These are phyloP conservation scores for Tetratostichococcus sp. DNA, from an alignment of 139 green algal species.

Conservation along the genomic window DNA sequence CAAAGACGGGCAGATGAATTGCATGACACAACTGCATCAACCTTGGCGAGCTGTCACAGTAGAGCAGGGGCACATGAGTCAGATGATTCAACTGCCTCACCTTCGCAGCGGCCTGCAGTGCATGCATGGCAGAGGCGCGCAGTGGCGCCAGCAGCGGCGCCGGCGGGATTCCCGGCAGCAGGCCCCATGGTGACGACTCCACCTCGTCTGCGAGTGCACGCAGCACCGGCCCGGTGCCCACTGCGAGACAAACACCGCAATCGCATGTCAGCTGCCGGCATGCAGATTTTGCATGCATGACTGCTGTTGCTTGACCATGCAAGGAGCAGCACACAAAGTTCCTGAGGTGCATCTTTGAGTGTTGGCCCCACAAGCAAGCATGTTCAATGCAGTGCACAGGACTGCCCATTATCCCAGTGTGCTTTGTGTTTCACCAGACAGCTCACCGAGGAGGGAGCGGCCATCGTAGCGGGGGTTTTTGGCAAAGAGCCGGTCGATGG, in stretches of 20 bases:
- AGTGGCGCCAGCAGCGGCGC: conserved; percentile 27
- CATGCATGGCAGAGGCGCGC: conserved; percentile 21
- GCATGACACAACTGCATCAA: no score
- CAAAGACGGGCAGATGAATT: no score
- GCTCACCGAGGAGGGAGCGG: conserved; percentile 44
- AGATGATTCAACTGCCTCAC: conserved; percentile 15
- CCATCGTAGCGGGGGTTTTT: conserved; percentile 66
- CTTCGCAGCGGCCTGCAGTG: conserved; percentile 50
- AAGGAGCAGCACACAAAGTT: no score
- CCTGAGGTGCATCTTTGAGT: no score
- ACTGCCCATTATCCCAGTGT: no score
- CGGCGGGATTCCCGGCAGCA: conserved; percentile 45
- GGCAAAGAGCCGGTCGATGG: conserved; percentile 57
- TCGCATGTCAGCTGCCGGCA: not conserved
- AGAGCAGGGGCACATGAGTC: no score
- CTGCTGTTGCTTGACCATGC: no score
- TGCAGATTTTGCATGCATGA: no score
- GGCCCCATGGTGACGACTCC: conserved; percentile 32
- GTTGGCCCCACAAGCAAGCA: no score
- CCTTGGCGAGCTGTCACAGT: no score
- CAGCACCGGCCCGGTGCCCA: conserved; percentile 36
- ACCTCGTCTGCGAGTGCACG: conserved; percentile 26
- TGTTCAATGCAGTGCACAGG: no score
- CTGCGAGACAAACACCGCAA: conserved; percentile 6
- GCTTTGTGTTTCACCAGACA: no score